Base-by-base conservation (phyloP, 768 basidiomycete genomes). In the Mycena vitilis region DNA sequence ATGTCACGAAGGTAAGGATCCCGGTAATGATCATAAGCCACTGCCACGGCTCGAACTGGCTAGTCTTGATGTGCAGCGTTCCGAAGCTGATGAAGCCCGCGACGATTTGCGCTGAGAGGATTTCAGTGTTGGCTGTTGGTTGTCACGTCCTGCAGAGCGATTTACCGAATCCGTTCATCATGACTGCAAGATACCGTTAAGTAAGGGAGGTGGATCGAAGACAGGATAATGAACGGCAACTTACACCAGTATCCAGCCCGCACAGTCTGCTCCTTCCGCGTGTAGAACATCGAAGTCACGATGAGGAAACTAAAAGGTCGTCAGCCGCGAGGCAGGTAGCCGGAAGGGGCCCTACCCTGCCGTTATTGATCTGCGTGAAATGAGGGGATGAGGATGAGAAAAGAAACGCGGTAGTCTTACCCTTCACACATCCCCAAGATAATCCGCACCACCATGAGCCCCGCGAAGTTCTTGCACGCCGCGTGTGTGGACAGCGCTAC, bases 341-440 rank as follows among this genome's bases (percentile, higher is more conserved):
- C 40, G 15, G 22, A 10, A 12, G 15, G 30, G 30, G 30, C 8
- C 6, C 23, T 60, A 92, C 0, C 91, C 92, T 1, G 93, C 89
- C 0, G 92, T 93, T 71, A 91, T 88, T 4, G 83, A 83, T n/a
- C 65, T 65, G 22, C 30, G 30, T 30, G 5, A 30, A 20, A n/a
- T n/a, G 11, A 23, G 6, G 22, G 7, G 23, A 22, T 49, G 10
- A 49, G 48, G 48, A 23, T n/a, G 10, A 23, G 9, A 23, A 49
- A 23, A 6, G n/a, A 49, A 23, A 10, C 4, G 23, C 30, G 30
- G 30, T 5, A 49, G 22, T 13, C 56, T 1, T 18, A 60, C 59
- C 84, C 91, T 76, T 94, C 92, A 73, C 91, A 93, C 78, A 88
- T 85, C 42, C 92, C 92, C 8, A 94, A 78, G 25, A 94, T 80